phyloP scores from a whole-genome alignment of 371 early-diverging fungal species.

The Sporodiniella umbellata region DNA sequence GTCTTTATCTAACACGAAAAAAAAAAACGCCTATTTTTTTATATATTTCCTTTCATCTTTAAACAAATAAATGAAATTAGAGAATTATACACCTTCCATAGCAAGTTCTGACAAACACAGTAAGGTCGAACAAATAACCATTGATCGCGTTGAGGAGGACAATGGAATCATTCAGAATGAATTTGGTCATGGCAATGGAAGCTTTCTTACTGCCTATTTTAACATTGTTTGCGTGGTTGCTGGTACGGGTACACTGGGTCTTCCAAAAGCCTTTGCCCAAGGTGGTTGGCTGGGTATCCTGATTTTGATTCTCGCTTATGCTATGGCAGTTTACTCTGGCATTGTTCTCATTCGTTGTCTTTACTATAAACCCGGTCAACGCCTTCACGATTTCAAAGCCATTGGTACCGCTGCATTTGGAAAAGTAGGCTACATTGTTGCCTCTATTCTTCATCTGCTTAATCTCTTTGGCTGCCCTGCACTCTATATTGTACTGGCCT shows the following conservation, averaged over 20 bases:
- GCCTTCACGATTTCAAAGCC: conserved; percentile 56
- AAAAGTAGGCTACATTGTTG: conserved; percentile 51
- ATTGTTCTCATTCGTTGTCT: conserved; percentile 36
- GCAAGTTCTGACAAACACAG: too few relatives aligned
- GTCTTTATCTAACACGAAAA: too few relatives aligned
- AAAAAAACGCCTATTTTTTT: too few relatives aligned
- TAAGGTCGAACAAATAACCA: too few relatives aligned
- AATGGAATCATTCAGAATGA: conserved; percentile 13
- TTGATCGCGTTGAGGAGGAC: conserved; percentile 16
- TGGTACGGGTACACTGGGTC: conserved; percentile 76
- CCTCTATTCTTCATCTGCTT: conserved; percentile 63
- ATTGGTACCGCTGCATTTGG: conserved; percentile 70
- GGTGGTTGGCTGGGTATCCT: conserved; percentile 48
- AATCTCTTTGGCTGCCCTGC: conserved; percentile 72
- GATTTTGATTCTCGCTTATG: conserved; percentile 32
- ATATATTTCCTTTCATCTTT: too few relatives aligned
- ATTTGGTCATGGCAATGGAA: conserved; percentile 28
- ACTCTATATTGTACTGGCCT: conserved; percentile 76
- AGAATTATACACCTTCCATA: too few relatives aligned
- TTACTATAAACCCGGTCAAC: conserved; percentile 42
- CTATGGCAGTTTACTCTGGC: conserved; percentile 39
- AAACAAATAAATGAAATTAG: too few relatives aligned
- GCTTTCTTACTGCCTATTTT: conserved; percentile 47
- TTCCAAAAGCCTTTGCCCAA: conserved; percentile 74
- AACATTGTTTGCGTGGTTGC: conserved; percentile 79